Evolutionary conservation across 73 alveolate genomes (phyloP).

Genomic region (Uronychia binucleata): DNA sequence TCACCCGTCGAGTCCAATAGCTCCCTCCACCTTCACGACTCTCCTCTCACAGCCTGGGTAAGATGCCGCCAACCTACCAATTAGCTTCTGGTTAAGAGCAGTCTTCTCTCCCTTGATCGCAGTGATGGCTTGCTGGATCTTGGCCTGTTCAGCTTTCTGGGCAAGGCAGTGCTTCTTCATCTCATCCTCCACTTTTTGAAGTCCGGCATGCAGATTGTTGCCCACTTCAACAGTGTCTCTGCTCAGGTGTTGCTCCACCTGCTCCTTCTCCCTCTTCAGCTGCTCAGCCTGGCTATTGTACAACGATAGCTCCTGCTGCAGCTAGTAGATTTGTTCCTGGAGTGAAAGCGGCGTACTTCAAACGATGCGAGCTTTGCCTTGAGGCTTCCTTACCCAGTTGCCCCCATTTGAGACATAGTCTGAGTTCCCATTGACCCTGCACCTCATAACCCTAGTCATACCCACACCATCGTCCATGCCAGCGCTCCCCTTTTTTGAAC

Average conservation of each 20-base stretch:
- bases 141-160: background rate
- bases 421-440: background rate
- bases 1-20: background rate
- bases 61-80: background rate
- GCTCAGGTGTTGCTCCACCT: background rate
- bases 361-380: background rate
- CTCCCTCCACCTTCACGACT: background rate
- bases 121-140: background rate
- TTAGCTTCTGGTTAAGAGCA: background rate
- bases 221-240: background rate
- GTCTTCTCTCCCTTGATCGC: background rate
- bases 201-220: background rate
- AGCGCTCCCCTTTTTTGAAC: background rate
- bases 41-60: background rate
- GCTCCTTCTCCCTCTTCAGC: background rate
- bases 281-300: background rate
- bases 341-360: background rate
- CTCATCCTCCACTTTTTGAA: background rate
- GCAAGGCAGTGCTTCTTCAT: background rate
- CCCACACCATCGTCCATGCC: background rate
- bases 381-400: background rate
- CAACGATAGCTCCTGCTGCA: background rate
- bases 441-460: background rate
- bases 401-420: background rate
- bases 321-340: background rate